Evolutionary conservation across 441 rosid genomes (phyloP), one percentile per base, ranked within the genome.

Genomic region (Gossypium schwendimanii): DNA sequence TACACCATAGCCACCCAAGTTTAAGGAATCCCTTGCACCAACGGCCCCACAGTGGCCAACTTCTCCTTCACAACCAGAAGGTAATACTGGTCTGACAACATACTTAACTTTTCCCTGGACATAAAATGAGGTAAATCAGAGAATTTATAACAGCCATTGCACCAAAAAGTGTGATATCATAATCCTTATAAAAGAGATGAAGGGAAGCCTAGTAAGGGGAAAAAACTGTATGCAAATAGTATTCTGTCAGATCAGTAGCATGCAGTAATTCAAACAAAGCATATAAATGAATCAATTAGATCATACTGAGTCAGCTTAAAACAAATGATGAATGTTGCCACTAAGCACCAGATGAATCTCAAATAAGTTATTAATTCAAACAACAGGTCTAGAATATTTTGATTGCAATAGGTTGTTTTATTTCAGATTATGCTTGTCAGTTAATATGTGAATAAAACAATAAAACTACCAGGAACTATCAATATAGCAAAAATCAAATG

Each of bases 1-100:
- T 47, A 93, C 98, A 44, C 99, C 98, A 81, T 93, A 96, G 74
- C 99, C 99, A 73, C 94, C 99, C 85, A 93, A 88, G 82, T 85
- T 87, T 80, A 91, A 87, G 77, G 85, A 77, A 77, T 87, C 96
- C 63, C 77, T 84, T 10, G 92, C 84, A 63, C 99, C 99, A 80
- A 92, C 76, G 77, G 94, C 95, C 82, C 91, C 96, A 78, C 98
- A 96, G 24, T 68, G 77, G 49, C 93, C 85, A 76, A 79, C 83
- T 82, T 85, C 84, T 74, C 81, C 77, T 82, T 90, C 98, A 84
- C 99, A 96, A 2, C 96, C 96, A 55, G 83, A 85, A 70, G 98
- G 97, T 79, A 93, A 82, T 52, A 93, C 92, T 80, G 99, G 92
- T 78, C 99, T 91, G 79, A 91, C 92, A 78, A 91, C 92, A 82